Percentiles rank a stretch among this genome's conserved stretches.
Evolutionary conservation across 257 asterid genomes (phyloP).

Genomic region (Verbascum thapsus): DNA sequence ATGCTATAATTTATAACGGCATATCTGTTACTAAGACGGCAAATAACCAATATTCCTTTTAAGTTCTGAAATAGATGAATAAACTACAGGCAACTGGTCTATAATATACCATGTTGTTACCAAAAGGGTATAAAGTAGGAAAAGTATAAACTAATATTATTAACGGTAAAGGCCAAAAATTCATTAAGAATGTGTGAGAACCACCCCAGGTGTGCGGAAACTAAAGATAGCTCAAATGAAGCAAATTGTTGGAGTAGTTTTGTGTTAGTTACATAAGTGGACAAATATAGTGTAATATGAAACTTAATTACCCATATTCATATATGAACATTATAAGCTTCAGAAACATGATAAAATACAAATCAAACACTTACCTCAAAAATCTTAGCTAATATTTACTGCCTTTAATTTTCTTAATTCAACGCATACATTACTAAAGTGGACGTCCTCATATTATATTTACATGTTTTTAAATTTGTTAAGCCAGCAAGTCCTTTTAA

Average conservation of each 20-base stretch:
- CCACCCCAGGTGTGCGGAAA: not conserved
- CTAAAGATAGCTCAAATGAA: conserved; percentile 3
- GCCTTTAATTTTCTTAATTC: too few species aligned
- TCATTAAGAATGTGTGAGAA: not conserved
- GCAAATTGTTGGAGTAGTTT: not conserved
- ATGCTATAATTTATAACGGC: not conserved
- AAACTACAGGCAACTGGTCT: conserved; percentile 6
- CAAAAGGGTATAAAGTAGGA: conserved; percentile 15
- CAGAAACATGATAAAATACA: not conserved
- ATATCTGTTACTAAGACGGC: conserved; percentile 10
- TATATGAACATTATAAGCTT: not conserved
- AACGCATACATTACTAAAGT: too few species aligned
- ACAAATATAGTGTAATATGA: not conserved
- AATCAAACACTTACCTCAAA: not conserved
- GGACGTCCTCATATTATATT: too few species aligned
- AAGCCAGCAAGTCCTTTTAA: not conserved
- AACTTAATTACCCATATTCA: conserved; percentile 1
- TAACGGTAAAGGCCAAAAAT: too few species aligned
- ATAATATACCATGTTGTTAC: not conserved
- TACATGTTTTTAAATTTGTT: too few species aligned
- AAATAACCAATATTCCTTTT: not conserved
- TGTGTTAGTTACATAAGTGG: conserved; percentile 1
- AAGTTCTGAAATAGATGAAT: conserved; percentile 6
- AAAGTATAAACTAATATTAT: not conserved
- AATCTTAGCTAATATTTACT: too few species aligned